Base-by-base conservation (phyloP, 306 rosid species). In the Rosa rugosa region DNA sequence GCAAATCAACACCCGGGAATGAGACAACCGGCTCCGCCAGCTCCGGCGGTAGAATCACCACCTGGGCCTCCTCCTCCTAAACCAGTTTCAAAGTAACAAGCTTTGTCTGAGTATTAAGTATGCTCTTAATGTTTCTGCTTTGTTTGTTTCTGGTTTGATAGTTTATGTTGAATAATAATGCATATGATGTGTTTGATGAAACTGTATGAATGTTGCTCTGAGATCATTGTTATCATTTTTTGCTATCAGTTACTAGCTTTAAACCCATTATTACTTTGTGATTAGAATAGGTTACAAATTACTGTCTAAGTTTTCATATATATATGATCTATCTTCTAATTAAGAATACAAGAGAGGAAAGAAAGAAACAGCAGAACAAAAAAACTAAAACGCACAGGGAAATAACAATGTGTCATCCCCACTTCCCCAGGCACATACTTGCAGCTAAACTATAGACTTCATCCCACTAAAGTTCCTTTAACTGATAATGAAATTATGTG, bases 1-100 rank as follows among this genome's bases (percentile, higher is more conserved):
- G 69, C 77, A 41, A 74, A 56, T 64, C 54, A 8, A 74, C 77
- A 74, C 14, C 54, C 54, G 9, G 53, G 23, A 46, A 74, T 74
- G 77, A 74, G 77, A 23, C 8, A 6, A 18, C 54, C 77, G 23
- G 42, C 54, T 57, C 69, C 77, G 14, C 42, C 69, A 1, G 69
- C 11, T 63, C 41, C 69, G n/a, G 44, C 14, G 22, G 69, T 31
- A 63, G 69, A 63, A 34, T 34, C 69, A 22, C 77, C 77, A 12
- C 47, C 76, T 34, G 76, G 65, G 6, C 68, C 69, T 56, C 66
- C 41, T 74, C 53, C 77, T 4, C 77, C 77, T 5, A 46, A 27
- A n/a, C 49, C 20, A 47, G 41, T 42, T 23, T 62, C 77, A 57
- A 18, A 66, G 69, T 63, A 63, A 63, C 69, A 63, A 27, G 69